These are phyloP conservation scores for Tuber umbilicatum DNA, from an alignment of 495 filamentous ascomycete genomes.

Conservation along the genomic window DNA sequence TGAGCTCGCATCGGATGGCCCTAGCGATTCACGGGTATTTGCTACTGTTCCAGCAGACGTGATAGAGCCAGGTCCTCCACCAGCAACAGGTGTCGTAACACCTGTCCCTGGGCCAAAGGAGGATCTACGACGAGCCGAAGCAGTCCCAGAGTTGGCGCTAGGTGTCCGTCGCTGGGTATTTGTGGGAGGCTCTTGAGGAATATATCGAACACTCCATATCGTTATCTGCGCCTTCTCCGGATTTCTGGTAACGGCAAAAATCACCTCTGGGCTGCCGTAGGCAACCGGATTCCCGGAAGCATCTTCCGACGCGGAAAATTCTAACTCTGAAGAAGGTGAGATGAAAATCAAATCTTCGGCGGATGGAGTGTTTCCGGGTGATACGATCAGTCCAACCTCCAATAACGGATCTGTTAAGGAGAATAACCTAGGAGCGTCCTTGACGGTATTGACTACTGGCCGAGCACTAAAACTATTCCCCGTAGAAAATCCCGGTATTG, in stretches of 20 bases:
- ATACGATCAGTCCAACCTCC: constrained; percentile 77
- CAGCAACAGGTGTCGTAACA: constrained; percentile 66
- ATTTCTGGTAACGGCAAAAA: constrained; percentile 78
- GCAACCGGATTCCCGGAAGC: constrained; percentile 14
- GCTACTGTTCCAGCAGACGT: constrained; percentile 26
- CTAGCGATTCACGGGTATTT: constrained; percentile 34
- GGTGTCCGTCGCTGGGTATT: constrained; percentile 36
- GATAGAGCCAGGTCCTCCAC: constrained; percentile 44
- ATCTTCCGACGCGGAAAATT: constrained; percentile 27
- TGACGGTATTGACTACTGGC: constrained; percentile 36
- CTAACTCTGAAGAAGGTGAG: constrained; percentile 46
- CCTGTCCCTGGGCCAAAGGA: constrained; percentile 78
- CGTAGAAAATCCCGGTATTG: constrained; percentile 22
- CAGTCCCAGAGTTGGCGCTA: constrained; percentile 33
- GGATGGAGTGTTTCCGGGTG: constrained; percentile 46
- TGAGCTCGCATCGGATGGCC: constrained; percentile 48
- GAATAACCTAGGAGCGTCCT: constrained; percentile 67
- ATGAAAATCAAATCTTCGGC: constrained; percentile 75
- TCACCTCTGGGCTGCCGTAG: constrained; percentile 44
- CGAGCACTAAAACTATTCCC: constrained; percentile 41
- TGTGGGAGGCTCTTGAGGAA: constrained; percentile 40
- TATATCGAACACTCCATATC: constrained; percentile 42
- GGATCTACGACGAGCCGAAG: constrained; percentile 56
- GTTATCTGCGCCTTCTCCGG: constrained; percentile 47
- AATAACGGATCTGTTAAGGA: constrained; percentile 80